Percentiles rank a stretch among this genome's conserved stretches.
Conservation (phyloP, 1,139 yeast genomes). For the Nakaseomyces glabratus region DNA sequence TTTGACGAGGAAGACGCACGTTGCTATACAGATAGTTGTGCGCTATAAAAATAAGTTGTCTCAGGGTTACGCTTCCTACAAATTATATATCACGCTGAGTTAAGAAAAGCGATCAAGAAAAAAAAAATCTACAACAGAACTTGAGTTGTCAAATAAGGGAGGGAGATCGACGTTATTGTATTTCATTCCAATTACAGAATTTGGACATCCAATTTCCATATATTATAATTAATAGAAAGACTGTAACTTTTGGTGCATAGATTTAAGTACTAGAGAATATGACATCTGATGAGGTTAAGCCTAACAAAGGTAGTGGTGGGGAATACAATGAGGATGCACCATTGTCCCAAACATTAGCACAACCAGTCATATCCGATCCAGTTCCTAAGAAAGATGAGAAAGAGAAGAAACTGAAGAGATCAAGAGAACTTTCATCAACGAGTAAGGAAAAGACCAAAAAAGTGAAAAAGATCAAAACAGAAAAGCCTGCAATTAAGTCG, state of each 20-base stretch:
- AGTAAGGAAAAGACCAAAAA: slow-evolving; percentile 1
- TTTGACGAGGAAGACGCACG: too few species aligned
- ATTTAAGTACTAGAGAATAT: not conserved
- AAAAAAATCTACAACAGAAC: too few species aligned
- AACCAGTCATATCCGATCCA: not conserved
- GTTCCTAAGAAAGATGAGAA: not conserved
- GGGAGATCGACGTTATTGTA: not conserved
- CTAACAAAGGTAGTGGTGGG: too few species aligned
- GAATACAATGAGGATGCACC: slow-evolving; percentile 5
- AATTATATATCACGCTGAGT: too few species aligned
- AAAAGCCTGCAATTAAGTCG: slow-evolving; percentile 11
- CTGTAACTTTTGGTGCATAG: not conserved
- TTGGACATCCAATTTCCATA: not conserved
- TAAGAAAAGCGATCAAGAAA: too few species aligned
- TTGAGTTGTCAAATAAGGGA: too few species aligned
- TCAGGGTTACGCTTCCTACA: too few species aligned
- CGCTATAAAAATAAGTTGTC: too few species aligned
- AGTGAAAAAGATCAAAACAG: slow-evolving; percentile 8
- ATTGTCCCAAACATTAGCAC: slow-evolving; percentile 2
- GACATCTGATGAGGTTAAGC: slow-evolving; percentile 4
- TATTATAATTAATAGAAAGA: too few species aligned
- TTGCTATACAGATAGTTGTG: too few species aligned
- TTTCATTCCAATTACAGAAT: not conserved
- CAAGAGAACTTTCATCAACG: slow-evolving; percentile 1
- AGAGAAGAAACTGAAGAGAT: slow-evolving; percentile 1